Percentiles rank a stretch among this genome's conserved stretches.
These are phyloP conservation scores for Phytophthora megakarya DNA, from an alignment of 352 stramenopile genomes.

Conservation along the genomic window DNA sequence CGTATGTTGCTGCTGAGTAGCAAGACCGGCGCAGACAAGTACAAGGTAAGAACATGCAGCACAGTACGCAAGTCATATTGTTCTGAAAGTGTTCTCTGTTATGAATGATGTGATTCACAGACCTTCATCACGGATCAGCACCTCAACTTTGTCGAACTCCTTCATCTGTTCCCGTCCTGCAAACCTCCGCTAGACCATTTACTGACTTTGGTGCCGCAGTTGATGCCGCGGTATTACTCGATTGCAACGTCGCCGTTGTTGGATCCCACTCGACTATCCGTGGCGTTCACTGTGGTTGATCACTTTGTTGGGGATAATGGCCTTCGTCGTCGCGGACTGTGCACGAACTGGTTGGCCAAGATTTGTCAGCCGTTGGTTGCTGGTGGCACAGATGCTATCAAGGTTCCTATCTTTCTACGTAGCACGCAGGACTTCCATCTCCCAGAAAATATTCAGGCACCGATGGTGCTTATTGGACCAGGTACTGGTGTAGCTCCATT, in stretches of 20 bases:
- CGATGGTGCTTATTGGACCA: slow-evolving; percentile 95
- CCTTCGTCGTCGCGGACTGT: slow-evolving; percentile 57
- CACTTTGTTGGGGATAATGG: slow-evolving; percentile 58
- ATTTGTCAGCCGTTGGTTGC: slow-evolving; percentile 53
- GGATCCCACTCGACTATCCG: slow-evolving; percentile 60
- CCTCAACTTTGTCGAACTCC: slow-evolving; percentile 90
- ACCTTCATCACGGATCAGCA: slow-evolving; percentile 88
- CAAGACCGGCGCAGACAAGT: slow-evolving; percentile 67
- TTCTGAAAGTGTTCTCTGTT: slow-evolving; percentile 9
- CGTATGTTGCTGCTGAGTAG: slow-evolving; percentile 73
- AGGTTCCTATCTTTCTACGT: slow-evolving; percentile 91
- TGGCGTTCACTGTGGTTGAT: slow-evolving; percentile 94
- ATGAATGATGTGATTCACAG: slow-evolving; percentile 35
- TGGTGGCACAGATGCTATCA: slow-evolving; percentile 16
- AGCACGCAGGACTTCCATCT: slow-evolving; percentile 91
- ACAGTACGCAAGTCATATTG: not conserved
- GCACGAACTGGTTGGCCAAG: slow-evolving; percentile 64
- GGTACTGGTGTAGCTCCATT: slow-evolving; percentile 97
- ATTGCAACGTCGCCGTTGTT: slow-evolving; percentile 93
- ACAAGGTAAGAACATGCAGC: slow-evolving; percentile 48
- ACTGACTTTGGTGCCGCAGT: slow-evolving; percentile 83
- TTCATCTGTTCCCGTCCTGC: slow-evolving; percentile 94
- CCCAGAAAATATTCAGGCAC: slow-evolving; percentile 76
- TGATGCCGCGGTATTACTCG: slow-evolving; percentile 96
- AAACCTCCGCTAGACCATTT: slow-evolving; percentile 87